A percentile compares a stretch with the other conserved stretches of the same genome.
phyloP scores from a whole-genome alignment of 2,329 filamentous ascomycete genomes.

The Fulvia fulva region DNA sequence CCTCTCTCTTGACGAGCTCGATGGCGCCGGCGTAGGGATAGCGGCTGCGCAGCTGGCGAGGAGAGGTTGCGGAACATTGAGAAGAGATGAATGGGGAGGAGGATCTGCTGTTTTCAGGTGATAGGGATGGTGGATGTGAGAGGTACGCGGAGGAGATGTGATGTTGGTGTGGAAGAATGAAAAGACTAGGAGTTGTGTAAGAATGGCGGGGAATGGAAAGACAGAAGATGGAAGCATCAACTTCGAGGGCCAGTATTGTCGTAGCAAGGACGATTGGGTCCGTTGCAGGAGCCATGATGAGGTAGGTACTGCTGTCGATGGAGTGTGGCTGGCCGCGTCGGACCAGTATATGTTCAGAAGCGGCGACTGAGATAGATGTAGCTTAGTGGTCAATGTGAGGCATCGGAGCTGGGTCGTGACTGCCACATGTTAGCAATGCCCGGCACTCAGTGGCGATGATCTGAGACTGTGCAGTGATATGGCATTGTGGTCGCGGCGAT shows the following conservation, averaged over 20 bases:
- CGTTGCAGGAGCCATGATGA: not conserved
- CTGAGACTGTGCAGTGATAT: too few relatives aligned
- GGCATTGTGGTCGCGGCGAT: not conserved
- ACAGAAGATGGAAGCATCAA: not conserved
- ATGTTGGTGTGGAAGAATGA: constrained; percentile 2
- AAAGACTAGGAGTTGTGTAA: constrained; percentile 1
- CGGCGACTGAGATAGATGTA: too few relatives aligned
- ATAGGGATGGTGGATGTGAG: constrained; percentile 15
- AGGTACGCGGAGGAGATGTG: constrained; percentile 2
- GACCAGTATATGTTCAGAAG: too few relatives aligned
- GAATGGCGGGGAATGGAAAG: not conserved
- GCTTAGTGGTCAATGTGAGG: too few relatives aligned
- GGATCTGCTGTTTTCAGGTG: constrained; percentile 11
- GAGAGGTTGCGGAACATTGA: constrained; percentile 23
- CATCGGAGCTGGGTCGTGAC: too few relatives aligned
- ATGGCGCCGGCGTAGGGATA: constrained; percentile 17
- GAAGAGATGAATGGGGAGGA: constrained; percentile 3
- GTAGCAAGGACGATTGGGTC: not conserved
- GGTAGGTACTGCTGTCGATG: not conserved
- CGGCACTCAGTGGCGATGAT: too few relatives aligned
- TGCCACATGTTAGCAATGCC: not conserved
- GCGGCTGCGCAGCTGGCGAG: constrained; percentile 10
- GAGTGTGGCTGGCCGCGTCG: not conserved
- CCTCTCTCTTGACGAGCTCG: constrained; percentile 5
- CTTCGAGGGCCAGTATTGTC: not conserved